Conservation (phyloP, 192 early-diverging fungal genomes). For the Coemansia sp. region DNA sequence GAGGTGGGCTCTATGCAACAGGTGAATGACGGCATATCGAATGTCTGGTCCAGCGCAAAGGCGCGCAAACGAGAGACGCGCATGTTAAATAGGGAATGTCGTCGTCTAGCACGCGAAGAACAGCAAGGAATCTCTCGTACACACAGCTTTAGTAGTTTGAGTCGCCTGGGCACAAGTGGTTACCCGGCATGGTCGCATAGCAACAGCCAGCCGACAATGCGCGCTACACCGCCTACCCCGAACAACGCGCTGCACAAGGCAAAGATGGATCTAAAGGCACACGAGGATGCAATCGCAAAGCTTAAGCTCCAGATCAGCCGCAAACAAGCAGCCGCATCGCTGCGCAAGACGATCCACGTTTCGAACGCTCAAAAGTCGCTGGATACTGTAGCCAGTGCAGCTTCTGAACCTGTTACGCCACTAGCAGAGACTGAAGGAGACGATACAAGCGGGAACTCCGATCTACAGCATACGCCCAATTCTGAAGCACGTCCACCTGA, state of each 20-base stretch:
- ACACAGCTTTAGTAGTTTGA: background rate
- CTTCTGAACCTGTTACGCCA: constrained; percentile 6
- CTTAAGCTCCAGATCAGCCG: constrained; percentile 41
- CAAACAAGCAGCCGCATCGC: constrained; percentile 23
- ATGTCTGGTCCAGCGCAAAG: background rate
- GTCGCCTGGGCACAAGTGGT: background rate
- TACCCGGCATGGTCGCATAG: background rate
- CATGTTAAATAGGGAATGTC: constrained; percentile 20
- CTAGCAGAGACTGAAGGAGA: background rate
- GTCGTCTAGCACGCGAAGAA: constrained; percentile 12
- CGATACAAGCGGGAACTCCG: background rate
- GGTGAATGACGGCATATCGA: background rate
- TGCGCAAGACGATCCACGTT: constrained; percentile 26
- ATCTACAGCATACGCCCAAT: background rate
- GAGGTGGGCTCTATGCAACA: background rate
- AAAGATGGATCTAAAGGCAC: constrained; percentile 20
- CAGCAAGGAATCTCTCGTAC: background rate
- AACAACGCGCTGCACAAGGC: constrained; percentile 21
- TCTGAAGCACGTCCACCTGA: background rate
- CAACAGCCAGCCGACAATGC: constrained; percentile 1
- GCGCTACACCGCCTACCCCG: background rate
- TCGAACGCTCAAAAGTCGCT: constrained; percentile 8
- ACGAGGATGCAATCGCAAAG: constrained; percentile 40
- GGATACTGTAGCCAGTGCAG: background rate
- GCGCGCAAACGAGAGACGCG: constrained; percentile 7